phyloP scores from a whole-genome alignment of 2,329 filamentous ascomycete species.

The Ceratocystis smalleyi region DNA sequence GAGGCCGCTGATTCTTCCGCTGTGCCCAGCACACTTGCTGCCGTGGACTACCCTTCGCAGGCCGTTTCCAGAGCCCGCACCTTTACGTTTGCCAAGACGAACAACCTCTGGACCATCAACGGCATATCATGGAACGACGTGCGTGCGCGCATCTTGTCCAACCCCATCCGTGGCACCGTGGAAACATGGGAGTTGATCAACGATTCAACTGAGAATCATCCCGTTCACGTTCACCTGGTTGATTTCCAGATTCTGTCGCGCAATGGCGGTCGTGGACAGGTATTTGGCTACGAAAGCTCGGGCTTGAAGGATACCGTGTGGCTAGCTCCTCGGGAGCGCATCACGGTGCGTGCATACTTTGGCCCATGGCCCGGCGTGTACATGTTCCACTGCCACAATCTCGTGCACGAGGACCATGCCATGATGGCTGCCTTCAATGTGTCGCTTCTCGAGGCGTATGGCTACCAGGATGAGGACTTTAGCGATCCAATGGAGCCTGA shows the following conservation, averaged over 20 bases:
- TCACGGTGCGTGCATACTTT: constrained; percentile 35
- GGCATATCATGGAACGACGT: constrained; percentile 33
- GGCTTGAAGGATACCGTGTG: constrained; percentile 44
- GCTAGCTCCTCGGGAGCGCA: constrained; percentile 35
- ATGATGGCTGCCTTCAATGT: constrained; percentile 35
- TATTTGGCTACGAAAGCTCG: constrained; percentile 37
- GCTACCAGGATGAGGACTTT: constrained; percentile 27
- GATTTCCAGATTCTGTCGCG: constrained; percentile 40
- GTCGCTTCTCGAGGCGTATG: constrained; percentile 25
- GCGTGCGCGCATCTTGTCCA: constrained; percentile 33
- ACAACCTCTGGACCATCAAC: constrained; percentile 37
- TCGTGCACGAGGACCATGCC: constrained; percentile 31
- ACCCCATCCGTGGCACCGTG: constrained; percentile 30
- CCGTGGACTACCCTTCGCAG: constrained; percentile 27
- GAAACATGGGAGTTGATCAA: constrained; percentile 38
- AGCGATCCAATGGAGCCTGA: constrained; percentile 26
- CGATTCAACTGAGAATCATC: constrained; percentile 35
- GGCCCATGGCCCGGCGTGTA: constrained; percentile 38
- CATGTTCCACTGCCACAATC: constrained; percentile 35
- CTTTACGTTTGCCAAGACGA: constrained; percentile 31
- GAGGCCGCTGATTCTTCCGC: constrained; percentile 25
- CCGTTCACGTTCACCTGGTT: constrained; percentile 42
- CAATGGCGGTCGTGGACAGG: constrained; percentile 27
- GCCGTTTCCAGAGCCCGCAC: constrained; percentile 27
- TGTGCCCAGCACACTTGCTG: constrained; percentile 25